These are phyloP conservation scores for Quercus alba DNA, from an alignment of 306 rosid genomes.

Conservation along the genomic window DNA sequence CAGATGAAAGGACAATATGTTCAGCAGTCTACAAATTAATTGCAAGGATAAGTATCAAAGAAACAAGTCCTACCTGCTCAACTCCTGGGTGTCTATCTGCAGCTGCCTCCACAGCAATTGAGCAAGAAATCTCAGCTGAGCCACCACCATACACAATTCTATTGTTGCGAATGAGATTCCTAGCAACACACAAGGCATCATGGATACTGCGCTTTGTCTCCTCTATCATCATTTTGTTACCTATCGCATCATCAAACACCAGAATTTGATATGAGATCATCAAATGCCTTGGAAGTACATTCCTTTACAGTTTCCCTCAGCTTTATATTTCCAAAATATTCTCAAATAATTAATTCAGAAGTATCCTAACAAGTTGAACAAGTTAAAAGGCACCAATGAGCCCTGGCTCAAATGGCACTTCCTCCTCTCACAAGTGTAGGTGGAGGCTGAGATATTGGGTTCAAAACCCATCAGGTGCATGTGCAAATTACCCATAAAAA, in stretches of 20 bases:
- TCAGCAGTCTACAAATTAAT: background rate
- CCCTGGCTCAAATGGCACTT: too few species aligned
- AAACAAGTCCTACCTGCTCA: constrained; percentile 63
- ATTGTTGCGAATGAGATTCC: constrained; percentile 97
- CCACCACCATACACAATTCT: constrained; percentile 99
- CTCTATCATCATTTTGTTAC: constrained; percentile 97
- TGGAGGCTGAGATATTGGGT: too few species aligned
- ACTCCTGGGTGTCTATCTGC: constrained; percentile 92
- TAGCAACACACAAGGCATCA: constrained; percentile 93
- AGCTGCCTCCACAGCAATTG: constrained; percentile 88
- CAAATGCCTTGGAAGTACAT: background rate
- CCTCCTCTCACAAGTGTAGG: too few species aligned
- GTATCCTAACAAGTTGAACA: background rate
- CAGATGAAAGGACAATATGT: constrained; percentile 8
- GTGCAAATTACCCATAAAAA: too few species aligned
- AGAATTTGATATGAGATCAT: constrained; percentile 12
- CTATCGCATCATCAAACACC: constrained; percentile 36
- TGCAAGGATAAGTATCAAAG: background rate
- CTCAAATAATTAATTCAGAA: background rate
- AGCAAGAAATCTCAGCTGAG: constrained; percentile 86
- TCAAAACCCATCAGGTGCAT: too few species aligned
- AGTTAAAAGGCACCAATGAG: background rate
- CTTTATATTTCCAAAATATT: background rate
- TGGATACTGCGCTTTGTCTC: constrained; percentile 98
- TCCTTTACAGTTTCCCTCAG: background rate